phyloP scores from a whole-genome alignment of 306 rosid genomes.

The Notholithocarpus densiflorus region DNA sequence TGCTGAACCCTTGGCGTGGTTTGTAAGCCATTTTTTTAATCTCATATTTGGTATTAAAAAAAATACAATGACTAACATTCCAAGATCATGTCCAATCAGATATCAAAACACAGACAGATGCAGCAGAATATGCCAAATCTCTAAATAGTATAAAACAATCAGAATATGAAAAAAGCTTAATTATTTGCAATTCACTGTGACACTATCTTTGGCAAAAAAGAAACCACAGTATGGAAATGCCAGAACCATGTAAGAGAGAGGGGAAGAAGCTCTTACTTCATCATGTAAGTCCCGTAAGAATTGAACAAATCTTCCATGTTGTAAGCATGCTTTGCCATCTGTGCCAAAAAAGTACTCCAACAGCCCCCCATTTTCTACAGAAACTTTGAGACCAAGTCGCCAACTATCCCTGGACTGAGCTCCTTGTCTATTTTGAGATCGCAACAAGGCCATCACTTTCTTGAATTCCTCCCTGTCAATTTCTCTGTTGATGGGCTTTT shows the following conservation, averaged over 20 bases:
- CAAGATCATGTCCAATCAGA: too few relatives aligned
- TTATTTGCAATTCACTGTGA: background rate
- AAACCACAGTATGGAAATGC: background rate
- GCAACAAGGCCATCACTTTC: constrained; percentile 76
- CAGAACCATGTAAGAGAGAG: background rate
- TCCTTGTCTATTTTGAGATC: constrained; percentile 61
- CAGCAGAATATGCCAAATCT: too few relatives aligned
- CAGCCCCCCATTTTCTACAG: constrained; percentile 61
- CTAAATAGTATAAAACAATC: background rate
- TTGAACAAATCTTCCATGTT: constrained; percentile 59
- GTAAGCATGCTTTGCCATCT: constrained; percentile 48
- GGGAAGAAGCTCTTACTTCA: constrained; percentile 42
- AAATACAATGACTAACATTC: too few relatives aligned
- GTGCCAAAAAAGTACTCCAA: constrained; percentile 70
- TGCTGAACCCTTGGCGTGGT: too few relatives aligned
- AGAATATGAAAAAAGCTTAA: background rate
- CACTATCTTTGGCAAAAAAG: too few relatives aligned
- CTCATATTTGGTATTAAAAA: too few relatives aligned
- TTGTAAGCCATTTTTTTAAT: too few relatives aligned
- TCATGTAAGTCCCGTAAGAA: constrained; percentile 62
- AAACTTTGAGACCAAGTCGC: constrained; percentile 38
- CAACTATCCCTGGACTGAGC: constrained; percentile 47
- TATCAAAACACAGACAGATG: too few relatives aligned
- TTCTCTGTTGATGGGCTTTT: constrained; percentile 32
- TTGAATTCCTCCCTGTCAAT: constrained; percentile 69